phyloP scores from a whole-genome alignment of 257 asterid species.

The Echium plantagineum region DNA sequence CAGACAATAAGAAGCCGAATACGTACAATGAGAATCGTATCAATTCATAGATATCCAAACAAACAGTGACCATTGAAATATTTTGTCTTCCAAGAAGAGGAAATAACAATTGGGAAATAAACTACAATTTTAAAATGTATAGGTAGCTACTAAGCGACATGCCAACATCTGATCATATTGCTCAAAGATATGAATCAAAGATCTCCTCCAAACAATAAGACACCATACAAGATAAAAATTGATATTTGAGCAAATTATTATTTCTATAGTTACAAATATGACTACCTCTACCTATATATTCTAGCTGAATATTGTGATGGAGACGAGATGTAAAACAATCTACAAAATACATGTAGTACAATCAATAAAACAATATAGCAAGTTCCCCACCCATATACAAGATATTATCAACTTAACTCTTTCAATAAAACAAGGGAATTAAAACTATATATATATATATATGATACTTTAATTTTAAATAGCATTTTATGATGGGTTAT shows the following conservation, averaged over 20 bases:
- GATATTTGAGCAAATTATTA: neutral
- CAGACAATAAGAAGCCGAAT: no score
- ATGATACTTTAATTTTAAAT: no score
- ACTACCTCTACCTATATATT: neutral
- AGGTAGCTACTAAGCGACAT: constrained; percentile 19
- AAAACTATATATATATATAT: no score
- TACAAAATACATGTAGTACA: no score
- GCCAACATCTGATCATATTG: constrained; percentile 5
- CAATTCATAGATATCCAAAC: constrained; percentile 10
- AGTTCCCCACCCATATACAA: no score
- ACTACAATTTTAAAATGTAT: constrained; percentile 9
- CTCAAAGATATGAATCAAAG: constrained; percentile 39
- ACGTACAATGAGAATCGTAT: constrained; percentile 3
- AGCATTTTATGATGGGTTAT: no score
- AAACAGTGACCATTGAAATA: constrained; percentile 9
- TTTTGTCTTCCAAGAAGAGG: constrained; percentile 13
- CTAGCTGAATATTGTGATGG: neutral
- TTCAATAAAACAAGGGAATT: no score
- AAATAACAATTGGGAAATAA: neutral
- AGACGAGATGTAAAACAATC: no score
- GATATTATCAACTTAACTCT: no score
- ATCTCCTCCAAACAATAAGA: constrained; percentile 23
- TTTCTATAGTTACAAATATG: neutral
- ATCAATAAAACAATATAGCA: no score
- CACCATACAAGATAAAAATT: constrained; percentile 22